Evolutionary conservation across 257 asterid species (phyloP).

Genomic region (Petunia secreta): DNA sequence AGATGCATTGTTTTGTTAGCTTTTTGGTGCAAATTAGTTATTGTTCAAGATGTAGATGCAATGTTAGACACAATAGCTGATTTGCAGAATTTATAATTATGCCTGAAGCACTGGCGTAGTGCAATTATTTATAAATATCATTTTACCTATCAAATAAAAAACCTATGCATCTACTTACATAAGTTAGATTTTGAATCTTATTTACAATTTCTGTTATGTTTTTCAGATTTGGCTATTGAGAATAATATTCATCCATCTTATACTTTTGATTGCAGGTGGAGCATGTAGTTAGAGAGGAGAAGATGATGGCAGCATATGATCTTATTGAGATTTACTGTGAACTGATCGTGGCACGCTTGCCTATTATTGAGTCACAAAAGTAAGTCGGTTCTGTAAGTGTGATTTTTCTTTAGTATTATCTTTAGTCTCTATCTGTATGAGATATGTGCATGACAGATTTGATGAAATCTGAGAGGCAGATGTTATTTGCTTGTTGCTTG

Average conservation of each 20-base stretch:
- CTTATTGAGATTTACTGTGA: slow-evolving; percentile 89
- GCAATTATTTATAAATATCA: too few species aligned
- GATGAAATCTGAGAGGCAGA: slow-evolving; percentile 1
- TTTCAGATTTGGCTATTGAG: slow-evolving; percentile 16
- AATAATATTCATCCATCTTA: slow-evolving; percentile 21
- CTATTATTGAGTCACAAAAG: slow-evolving; percentile 93
- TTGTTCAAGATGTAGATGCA: too few species aligned
- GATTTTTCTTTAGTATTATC: slow-evolving; percentile 15
- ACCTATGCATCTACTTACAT: slow-evolving; percentile 3
- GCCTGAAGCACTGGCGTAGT: too few species aligned
- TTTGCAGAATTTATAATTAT: too few species aligned
- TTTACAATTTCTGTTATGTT: not conserved
- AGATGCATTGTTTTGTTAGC: too few species aligned
- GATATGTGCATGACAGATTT: slow-evolving; percentile 10
- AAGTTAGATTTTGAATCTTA: slow-evolving; percentile 8
- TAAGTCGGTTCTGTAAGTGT: slow-evolving; percentile 42
- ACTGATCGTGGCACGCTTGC: slow-evolving; percentile 78
- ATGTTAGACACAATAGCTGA: too few species aligned
- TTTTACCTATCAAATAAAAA: too few species aligned
- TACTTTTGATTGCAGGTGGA: slow-evolving; percentile 66
- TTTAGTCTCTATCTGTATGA: slow-evolving; percentile 4
- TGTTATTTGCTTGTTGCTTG: not conserved
- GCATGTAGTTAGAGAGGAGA: slow-evolving; percentile 95
- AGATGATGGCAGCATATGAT: slow-evolving; percentile 92
- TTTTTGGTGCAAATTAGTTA: too few species aligned